Conservation (phyloP, 345 rosid species). For the Moricandia arvensis region DNA sequence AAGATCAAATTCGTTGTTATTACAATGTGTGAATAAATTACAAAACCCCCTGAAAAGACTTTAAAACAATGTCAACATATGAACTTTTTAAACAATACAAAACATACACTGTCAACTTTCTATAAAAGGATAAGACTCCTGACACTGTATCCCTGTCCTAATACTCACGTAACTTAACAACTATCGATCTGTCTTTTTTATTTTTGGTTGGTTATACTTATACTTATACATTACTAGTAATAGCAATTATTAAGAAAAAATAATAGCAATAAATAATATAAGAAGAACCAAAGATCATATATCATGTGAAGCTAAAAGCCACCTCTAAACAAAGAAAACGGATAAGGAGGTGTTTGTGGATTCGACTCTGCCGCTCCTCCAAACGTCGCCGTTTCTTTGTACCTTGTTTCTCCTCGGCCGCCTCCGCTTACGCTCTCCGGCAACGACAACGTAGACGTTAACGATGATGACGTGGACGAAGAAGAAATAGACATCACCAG, state of each 20-base stretch:
- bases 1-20: too few species aligned
- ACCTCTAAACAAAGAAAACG: conserved; percentile 73
- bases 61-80: conserved; percentile 16
- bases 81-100: conserved; percentile 16
- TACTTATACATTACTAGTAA: conserved; percentile 12
- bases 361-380: conserved; percentile 44
- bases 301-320: conserved; percentile 55
- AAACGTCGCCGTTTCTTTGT: conserved; percentile 30
- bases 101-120: conserved; percentile 27
- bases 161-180: conserved; percentile 26
- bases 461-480: conserved; percentile 18
- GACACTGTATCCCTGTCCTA: conserved; percentile 30
- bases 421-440: conserved; percentile 32
- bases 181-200: conserved; percentile 22
- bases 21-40: conserved; percentile 2
- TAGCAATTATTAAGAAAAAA: not conserved
- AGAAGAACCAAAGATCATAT: conserved; percentile 25
- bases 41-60: conserved; percentile 11
- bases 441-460: conserved; percentile 31
- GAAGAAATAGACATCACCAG: conserved; percentile 2
- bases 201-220: not conserved
- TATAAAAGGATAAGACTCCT: conserved; percentile 25
- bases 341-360: conserved; percentile 63
- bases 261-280: conserved; percentile 8
- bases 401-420: conserved; percentile 15